Conservation (phyloP, 192 early-diverging fungal species). For the Backusella liffmaniae region DNA sequence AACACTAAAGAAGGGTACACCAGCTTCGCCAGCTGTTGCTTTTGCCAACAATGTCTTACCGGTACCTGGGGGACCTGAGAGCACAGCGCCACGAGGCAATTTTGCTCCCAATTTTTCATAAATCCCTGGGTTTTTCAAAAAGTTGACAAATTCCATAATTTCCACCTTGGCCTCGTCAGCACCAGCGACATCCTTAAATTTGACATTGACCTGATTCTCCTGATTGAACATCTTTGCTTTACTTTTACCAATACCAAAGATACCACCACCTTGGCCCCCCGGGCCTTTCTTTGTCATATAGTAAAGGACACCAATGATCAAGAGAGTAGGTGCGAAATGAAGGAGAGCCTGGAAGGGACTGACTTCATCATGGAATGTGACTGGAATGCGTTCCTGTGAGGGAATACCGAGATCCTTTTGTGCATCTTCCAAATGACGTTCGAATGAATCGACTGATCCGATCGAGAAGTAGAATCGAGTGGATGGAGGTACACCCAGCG, state of each 20-base stretch:
- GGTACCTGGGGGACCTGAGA: slow-evolving; percentile 89
- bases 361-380: slow-evolving; percentile 85
- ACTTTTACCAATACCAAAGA: slow-evolving; percentile 95
- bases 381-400: slow-evolving; percentile 83
- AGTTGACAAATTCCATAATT: slow-evolving; percentile 99
- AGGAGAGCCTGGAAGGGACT: slow-evolving; percentile 68
- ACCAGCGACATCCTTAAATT: slow-evolving; percentile 98
- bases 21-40: slow-evolving; percentile 98
- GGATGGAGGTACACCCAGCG: slow-evolving; percentile 26
- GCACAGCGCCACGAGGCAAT: slow-evolving; percentile 96
- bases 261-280: slow-evolving; percentile 65
- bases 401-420: slow-evolving; percentile 92
- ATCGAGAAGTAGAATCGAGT: slow-evolving; percentile 80
- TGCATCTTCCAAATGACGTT: slow-evolving; percentile 83
- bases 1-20: slow-evolving; percentile 94
- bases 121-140: slow-evolving; percentile 87
- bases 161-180: slow-evolving; percentile 99
- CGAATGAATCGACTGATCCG: slow-evolving; percentile 92
- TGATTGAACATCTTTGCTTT: slow-evolving; percentile 97
- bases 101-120: slow-evolving; percentile 96
- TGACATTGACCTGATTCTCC: slow-evolving; percentile 92
- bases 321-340: slow-evolving; percentile 89
- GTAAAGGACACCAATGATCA: slow-evolving; percentile 84
- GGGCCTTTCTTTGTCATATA: slow-evolving; percentile 82
- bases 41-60: slow-evolving; percentile 98